Percentiles rank a stretch among this genome's conserved stretches.
Conservation (phyloP, 1,284 basidiomycete genomes). For the Retiboletus flavoniger region DNA sequence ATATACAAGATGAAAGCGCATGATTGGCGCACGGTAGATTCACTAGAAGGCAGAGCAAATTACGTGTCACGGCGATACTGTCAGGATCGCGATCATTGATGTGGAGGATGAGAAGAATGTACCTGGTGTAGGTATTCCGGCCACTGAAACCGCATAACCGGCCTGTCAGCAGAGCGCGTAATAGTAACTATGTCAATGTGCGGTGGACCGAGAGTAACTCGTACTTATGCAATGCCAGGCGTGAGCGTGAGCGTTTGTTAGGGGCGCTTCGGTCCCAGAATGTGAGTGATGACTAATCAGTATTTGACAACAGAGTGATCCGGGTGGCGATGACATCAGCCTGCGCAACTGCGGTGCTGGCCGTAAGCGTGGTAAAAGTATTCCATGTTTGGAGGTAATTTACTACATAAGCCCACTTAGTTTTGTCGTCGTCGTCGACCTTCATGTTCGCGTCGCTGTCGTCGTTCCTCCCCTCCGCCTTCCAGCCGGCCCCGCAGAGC, state of each 20-base stretch:
- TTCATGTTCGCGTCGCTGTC: constrained; percentile 63
- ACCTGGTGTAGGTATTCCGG: too few relatives aligned
- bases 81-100: too few relatives aligned
- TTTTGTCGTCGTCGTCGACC: not conserved
- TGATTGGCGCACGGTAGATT: too few relatives aligned
- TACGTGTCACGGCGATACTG: too few relatives aligned
- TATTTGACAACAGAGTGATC: not conserved
- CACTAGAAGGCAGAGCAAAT: too few relatives aligned
- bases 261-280: not conserved
- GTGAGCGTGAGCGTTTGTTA: not conserved
- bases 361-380: constrained; percentile 5
- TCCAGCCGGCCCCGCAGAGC: constrained; percentile 36
- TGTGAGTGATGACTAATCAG: not conserved
- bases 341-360: not conserved
- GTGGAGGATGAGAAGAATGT: too few relatives aligned
- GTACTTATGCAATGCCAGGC: too few relatives aligned
- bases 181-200: too few relatives aligned
- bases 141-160: too few relatives aligned
- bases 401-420: constrained; percentile 20
- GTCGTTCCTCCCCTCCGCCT: constrained; percentile 57
- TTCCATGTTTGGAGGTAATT: constrained; percentile 5
- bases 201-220: too few relatives aligned
- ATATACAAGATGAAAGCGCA: too few relatives aligned
- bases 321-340: constrained; percentile 13
- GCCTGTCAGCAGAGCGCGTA: too few relatives aligned